Evolutionary conservation across 306 rosid genomes (phyloP).

Genomic region (Cucurbita argyrosperma): DNA sequence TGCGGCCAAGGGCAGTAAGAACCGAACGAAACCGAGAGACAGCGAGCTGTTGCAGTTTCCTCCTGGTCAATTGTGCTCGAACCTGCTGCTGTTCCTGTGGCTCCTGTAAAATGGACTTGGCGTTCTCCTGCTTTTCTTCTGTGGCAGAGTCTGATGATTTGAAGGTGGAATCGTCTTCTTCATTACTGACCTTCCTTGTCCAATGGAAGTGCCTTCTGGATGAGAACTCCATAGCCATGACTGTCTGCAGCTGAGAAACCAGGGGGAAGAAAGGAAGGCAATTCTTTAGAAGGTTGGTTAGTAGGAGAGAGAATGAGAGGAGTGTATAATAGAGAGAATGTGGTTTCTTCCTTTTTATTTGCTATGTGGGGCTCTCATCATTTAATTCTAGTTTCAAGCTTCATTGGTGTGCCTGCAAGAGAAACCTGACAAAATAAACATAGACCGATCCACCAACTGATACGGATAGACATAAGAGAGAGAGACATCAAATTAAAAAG

Average conservation of each 20-base stretch:
- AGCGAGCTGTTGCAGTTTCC: conserved; percentile 55
- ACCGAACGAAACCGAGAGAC: conserved; percentile 66
- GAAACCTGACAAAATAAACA: conserved; percentile 95
- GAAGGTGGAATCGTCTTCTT: conserved; percentile 33
- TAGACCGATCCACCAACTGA: conserved; percentile 73
- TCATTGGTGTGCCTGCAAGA: conserved; percentile 40
- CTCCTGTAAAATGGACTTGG: conserved; percentile 8
- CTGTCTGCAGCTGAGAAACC: conserved; percentile 35
- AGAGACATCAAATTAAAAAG: conserved; percentile 5
- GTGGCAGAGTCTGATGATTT: conserved; percentile 27
- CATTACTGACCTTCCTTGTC: conserved; percentile 74
- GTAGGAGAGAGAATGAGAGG: neutral
- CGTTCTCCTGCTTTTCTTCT: conserved; percentile 19
- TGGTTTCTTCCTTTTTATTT: conserved; percentile 24
- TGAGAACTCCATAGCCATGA: conserved; percentile 52
- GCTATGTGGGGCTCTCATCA: conserved; percentile 25
- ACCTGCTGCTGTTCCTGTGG: conserved; percentile 2
- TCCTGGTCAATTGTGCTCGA: conserved; percentile 25
- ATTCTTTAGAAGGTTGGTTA: conserved; percentile 17
- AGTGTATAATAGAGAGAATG: conserved; percentile 6
- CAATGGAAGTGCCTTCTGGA: conserved; percentile 95
- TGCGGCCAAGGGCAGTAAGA: conserved; percentile 50
- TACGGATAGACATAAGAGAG: conserved; percentile 39
- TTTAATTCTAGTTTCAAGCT: conserved; percentile 24
- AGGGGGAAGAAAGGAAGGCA: conserved; percentile 11